Evolutionary conservation across 2,329 filamentous ascomycete genomes (phyloP).

Genomic region (Eurotiales sp.): DNA sequence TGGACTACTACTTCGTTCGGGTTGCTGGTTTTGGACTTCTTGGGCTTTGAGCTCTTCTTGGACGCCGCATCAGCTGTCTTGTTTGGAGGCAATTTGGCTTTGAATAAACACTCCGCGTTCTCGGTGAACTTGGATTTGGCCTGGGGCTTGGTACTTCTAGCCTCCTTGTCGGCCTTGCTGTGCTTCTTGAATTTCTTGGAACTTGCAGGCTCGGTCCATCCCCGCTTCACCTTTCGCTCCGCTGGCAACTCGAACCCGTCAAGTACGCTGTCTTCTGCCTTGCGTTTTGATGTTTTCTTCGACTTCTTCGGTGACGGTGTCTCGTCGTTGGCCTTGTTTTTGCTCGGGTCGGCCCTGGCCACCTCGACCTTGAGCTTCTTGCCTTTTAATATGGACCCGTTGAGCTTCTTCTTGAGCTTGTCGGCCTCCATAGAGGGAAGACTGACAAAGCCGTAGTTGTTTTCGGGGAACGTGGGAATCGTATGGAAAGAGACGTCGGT

Average conservation of each 20-base stretch:
- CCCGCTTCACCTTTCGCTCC: slow-evolving; percentile 77
- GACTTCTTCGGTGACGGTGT: slow-evolving; percentile 19
- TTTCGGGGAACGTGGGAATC: slow-evolving; percentile 84
- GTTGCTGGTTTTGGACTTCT: slow-evolving; percentile 60
- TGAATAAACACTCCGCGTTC: slow-evolving; percentile 77
- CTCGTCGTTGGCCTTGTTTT: slow-evolving; percentile 18
- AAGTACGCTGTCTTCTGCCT: slow-evolving; percentile 55
- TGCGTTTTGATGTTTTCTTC: slow-evolving; percentile 19
- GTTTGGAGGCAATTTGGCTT: slow-evolving; percentile 69
- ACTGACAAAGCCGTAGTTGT: slow-evolving; percentile 84
- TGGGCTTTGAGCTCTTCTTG: slow-evolving; percentile 47
- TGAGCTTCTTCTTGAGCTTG: slow-evolving; percentile 86
- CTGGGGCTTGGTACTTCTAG: slow-evolving; percentile 55
- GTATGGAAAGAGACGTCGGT: slow-evolving; percentile 84
- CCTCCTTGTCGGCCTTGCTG: slow-evolving; percentile 49
- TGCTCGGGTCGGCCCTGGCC: slow-evolving; percentile 63
- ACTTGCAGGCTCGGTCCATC: slow-evolving; percentile 71
- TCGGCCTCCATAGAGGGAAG: slow-evolving; percentile 77
- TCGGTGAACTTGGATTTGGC: slow-evolving; percentile 76
- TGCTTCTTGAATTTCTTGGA: slow-evolving; percentile 42
- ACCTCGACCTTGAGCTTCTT: slow-evolving; percentile 80
- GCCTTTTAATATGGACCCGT: slow-evolving; percentile 80
- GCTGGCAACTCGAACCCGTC: slow-evolving; percentile 68
- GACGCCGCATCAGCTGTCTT: slow-evolving; percentile 27
- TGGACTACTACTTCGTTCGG: slow-evolving; percentile 68